Evolutionary conservation across 441 rosid genomes (phyloP).

Genomic region (Populus trichocarpa): DNA sequence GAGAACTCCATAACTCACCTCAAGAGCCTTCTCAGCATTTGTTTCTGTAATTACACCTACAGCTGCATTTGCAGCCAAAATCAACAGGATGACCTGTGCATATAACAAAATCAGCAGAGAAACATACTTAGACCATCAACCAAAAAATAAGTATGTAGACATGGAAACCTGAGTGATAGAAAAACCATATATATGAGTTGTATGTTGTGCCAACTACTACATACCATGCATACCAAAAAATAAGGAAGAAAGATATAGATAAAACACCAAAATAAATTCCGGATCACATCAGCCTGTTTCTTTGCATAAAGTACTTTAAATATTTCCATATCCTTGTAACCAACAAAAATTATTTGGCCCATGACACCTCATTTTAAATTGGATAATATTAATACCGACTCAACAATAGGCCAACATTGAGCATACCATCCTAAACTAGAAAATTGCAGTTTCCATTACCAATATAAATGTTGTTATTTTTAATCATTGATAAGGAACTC

Average conservation of each 20-base stretch:
- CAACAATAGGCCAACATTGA: neutral
- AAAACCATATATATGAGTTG: neutral
- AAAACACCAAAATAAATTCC: neutral
- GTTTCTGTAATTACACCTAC: constrained; percentile 99
- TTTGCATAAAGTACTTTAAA: neutral
- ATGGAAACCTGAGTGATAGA: neutral
- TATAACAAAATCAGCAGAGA: constrained; percentile 1
- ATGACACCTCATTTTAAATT: neutral
- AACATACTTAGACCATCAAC: neutral
- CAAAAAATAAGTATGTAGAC: constrained; percentile 17
- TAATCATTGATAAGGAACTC: too few relatives aligned
- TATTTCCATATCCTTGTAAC: neutral
- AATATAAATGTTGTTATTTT: too few relatives aligned
- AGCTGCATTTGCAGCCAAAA: constrained; percentile 99
- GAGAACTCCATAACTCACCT: constrained; percentile 47
- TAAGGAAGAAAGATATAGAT: neutral
- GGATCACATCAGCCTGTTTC: neutral
- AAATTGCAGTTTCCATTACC: too few relatives aligned
- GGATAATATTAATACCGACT: neutral
- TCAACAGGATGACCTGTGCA: constrained; percentile 81
- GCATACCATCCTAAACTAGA: too few relatives aligned
- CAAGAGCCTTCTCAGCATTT: constrained; percentile 98
- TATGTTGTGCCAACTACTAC: neutral
- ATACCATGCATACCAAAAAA: neutral
- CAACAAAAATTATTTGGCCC: neutral